phyloP scores from a whole-genome alignment of 2,329 filamentous ascomycete genomes.

The Phyllosticta citribraziliensis region DNA sequence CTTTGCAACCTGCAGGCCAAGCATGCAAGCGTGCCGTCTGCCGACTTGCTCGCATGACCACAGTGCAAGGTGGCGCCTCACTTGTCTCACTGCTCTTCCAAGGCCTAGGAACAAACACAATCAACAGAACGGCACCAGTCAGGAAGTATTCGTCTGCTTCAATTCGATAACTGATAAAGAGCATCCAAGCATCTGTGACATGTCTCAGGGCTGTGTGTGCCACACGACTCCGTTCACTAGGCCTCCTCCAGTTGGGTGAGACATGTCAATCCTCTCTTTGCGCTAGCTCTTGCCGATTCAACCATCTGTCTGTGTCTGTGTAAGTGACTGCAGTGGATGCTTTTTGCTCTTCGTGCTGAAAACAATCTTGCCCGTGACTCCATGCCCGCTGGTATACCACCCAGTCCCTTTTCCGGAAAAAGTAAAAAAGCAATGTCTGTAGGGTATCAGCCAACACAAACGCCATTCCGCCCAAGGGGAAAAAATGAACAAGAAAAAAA shows the following conservation, averaged over 20 bases:
- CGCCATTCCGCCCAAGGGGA: not conserved
- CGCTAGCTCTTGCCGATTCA: not conserved
- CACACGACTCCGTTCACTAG: no score
- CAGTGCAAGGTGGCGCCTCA: not conserved
- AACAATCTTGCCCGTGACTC: not conserved
- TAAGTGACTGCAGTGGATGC: not conserved
- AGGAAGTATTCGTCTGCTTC: no score
- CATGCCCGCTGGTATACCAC: not conserved
- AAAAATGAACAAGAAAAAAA: not conserved
- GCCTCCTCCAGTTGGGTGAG: not conserved
- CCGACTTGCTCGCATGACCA: not conserved
- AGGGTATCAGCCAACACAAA: conserved; percentile 9
- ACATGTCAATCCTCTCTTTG: not conserved
- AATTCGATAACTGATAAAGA: no score
- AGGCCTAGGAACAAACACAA: no score
- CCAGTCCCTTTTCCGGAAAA: not conserved
- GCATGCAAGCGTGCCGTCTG: not conserved
- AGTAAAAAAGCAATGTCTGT: not conserved
- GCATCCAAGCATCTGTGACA: no score
- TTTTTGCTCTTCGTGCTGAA: not conserved
- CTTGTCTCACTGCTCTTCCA: not conserved
- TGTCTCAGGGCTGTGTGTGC: no score
- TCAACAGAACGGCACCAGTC: no score
- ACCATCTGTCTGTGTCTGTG: not conserved
- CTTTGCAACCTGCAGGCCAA: not conserved